These are phyloP conservation scores for Flaveria floridana DNA, from an alignment of 140 eudicot genomes.

Conservation along the genomic window DNA sequence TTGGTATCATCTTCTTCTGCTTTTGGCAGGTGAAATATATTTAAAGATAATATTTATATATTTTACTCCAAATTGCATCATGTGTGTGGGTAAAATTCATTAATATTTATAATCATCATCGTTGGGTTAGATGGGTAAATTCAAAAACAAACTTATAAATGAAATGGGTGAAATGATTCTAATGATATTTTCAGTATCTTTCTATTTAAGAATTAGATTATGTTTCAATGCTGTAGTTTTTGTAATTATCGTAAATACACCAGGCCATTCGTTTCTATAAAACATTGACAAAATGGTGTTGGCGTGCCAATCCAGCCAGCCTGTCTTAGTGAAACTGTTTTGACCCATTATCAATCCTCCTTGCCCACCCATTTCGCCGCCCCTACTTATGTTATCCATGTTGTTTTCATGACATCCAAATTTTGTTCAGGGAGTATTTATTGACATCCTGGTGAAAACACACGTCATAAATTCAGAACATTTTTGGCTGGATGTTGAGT, in stretches of 20 bases:
- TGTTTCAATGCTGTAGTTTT: neutral
- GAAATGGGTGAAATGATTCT: neutral
- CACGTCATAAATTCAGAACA: conserved; percentile 68
- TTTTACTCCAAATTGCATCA: neutral
- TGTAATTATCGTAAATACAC: neutral
- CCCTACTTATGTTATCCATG: neutral
- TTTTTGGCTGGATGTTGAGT: conserved; percentile 74
- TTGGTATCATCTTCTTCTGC: conserved; percentile 76
- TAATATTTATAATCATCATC: neutral
- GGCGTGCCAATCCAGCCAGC: neutral
- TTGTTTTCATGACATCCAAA: neutral
- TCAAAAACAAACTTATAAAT: neutral
- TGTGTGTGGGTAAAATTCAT: neutral
- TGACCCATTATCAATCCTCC: neutral
- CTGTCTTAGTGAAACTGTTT: neutral
- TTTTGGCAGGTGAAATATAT: conserved; percentile 78
- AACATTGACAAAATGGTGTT: neutral
- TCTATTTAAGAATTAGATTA: neutral
- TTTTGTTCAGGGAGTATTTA: conserved; percentile 57
- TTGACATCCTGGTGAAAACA: conserved; percentile 51
- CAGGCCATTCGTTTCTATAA: neutral
- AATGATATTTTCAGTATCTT: neutral
- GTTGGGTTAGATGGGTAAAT: neutral
- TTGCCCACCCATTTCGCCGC: neutral
- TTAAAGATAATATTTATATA: neutral